Conservation (phyloP, 257 asterid genomes). For the Nicotiana undulata region DNA sequence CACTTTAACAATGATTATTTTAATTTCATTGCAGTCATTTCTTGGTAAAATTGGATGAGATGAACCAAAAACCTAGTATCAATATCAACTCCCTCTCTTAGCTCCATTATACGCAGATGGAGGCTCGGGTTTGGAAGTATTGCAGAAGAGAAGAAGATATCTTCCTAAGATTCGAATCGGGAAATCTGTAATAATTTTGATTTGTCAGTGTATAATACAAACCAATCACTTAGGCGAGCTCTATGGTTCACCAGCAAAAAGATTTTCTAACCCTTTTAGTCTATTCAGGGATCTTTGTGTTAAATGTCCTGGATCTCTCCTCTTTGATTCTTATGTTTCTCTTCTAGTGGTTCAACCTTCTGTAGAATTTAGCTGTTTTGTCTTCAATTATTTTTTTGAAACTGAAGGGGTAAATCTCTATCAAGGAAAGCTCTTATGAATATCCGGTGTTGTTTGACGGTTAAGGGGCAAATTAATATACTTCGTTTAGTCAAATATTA, state of each 20-base stretch:
- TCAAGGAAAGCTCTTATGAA: no score
- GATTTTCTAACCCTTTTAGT: neutral
- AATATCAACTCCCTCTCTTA: neutral
- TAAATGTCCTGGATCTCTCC: neutral
- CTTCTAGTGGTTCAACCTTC: neutral
- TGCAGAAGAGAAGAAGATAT: neutral
- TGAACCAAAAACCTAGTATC: neutral
- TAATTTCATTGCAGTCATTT: neutral
- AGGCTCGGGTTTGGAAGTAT: neutral
- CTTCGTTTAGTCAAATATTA: neutral
- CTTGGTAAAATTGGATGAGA: conserved; percentile 3
- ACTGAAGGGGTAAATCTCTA: no score
- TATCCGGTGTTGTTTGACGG: no score
- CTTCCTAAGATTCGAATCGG: neutral
- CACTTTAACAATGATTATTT: neutral
- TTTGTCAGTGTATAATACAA: neutral
- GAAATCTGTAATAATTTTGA: neutral
- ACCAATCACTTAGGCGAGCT: neutral
- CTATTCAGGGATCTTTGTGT: neutral
- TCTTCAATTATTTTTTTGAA: neutral
- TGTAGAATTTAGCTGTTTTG: neutral
- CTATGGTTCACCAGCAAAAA: neutral
- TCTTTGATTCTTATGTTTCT: neutral
- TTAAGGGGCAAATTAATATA: no score
- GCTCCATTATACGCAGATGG: neutral